Base-by-base conservation (phyloP, 495 filamentous ascomycete species). In the Glarea lozoyensis region DNA sequence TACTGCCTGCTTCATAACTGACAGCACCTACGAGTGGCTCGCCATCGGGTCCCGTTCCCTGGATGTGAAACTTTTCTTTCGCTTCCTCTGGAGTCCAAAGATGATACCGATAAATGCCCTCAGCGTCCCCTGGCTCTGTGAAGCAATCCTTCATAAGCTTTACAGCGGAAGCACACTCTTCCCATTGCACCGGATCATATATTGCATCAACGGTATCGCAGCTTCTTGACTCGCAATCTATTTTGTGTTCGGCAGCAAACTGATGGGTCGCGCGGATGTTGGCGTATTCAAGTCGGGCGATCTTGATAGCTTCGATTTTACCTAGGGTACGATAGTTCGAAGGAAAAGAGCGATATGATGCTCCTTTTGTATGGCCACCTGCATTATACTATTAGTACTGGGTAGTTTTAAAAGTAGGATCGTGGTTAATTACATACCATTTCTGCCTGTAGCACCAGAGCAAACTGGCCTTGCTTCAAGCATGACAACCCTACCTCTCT, bases 281-380 rank as follows among this genome's bases (percentile, higher is more conserved):
- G n/a, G 58, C 60, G 25, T 70, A 68, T 54, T 81, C 73, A 31
- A 82, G 60, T 11, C 64, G 56, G 7, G 68, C 74, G 45, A 81
- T 79, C 43, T 71, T 66, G 4, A 60, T 52, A 3, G 79, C 79
- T 34, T 63, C 62, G 0, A 50, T 53, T 1, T 55, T 50, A 23
- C 69, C 68, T 4, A 68, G 44, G 2, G 56, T 45, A 10, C 54
- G 23, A 10, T 54, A 49, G 54, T 79, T 62, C 22, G 62, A 52
- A 13, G 65, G 47, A 37, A 80, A 79, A 11, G 64, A 60, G 7
- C 69, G 70, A 50, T 81, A 81, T n/a, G 69, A 70, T 2, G 74
- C 75, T 13, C 68, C 70, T 58, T 81, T 81, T 7, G 77, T 81
- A 54, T 81, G 76, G 13, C 76, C 78, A n/a, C 76, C 69, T 29